Conservation (phyloP, 2,329 filamentous ascomycete genomes). For the Nemania serpens region DNA sequence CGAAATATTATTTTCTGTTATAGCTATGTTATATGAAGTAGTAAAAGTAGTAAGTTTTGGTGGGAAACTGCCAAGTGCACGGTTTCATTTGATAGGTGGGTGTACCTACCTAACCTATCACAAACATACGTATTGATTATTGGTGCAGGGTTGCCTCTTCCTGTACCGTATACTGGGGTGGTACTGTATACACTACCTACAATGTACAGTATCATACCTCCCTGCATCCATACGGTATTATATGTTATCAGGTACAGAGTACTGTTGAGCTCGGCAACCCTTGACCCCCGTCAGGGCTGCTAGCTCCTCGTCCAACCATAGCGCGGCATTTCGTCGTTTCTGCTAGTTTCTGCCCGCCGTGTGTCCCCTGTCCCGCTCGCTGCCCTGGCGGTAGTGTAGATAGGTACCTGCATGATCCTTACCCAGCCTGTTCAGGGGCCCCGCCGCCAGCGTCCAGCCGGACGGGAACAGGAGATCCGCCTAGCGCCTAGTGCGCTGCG, state of each 20-base stretch:
- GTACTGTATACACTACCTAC: too few relatives aligned
- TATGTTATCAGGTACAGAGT: too few relatives aligned
- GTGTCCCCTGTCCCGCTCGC: background rate
- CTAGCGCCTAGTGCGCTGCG: conserved; percentile 22
- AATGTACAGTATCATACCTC: too few relatives aligned
- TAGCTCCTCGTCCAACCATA: conserved; percentile 13
- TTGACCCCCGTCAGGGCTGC: background rate
- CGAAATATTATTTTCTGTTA: too few relatives aligned
- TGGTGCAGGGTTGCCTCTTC: too few relatives aligned
- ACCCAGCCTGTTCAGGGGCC: conserved; percentile 8
- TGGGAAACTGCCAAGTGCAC: too few relatives aligned
- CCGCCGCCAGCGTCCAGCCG: conserved; percentile 20
- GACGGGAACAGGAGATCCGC: conserved; percentile 29
- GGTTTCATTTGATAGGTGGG: too few relatives aligned
- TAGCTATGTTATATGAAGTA: too few relatives aligned
- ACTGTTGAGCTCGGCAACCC: background rate
- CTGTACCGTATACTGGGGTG: too few relatives aligned
- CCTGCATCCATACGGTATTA: too few relatives aligned
- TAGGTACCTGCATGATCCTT: conserved; percentile 26
- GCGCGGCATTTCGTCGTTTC: conserved; percentile 8
- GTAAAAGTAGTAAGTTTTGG: too few relatives aligned
- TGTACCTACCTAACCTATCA: background rate
- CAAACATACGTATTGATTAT: background rate
- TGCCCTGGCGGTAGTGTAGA: conserved; percentile 7
- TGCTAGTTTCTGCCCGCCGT: too few relatives aligned